phyloP scores from a whole-genome alignment of 2,329 filamentous ascomycete species.

The Fusarium devonianum region DNA sequence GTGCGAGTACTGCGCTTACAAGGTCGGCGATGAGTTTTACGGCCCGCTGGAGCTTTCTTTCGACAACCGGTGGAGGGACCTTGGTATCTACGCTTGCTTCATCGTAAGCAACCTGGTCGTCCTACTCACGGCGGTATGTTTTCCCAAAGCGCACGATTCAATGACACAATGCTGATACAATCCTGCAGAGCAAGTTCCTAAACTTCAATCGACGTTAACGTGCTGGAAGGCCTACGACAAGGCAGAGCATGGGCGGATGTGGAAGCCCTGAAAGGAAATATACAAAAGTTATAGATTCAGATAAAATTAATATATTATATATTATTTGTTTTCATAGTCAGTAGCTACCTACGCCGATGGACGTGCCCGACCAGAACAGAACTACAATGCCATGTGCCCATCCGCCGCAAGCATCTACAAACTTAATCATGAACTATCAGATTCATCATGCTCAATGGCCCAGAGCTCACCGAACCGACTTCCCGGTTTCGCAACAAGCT shows the following conservation, averaged over 20 bases:
- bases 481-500: slow-evolving; percentile 35
- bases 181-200: slow-evolving; percentile 54
- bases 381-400: too few species aligned
- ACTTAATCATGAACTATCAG: neutral
- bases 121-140: slow-evolving; percentile 60
- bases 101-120: slow-evolving; percentile 78
- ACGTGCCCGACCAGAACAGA: too few species aligned
- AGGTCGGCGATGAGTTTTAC: slow-evolving; percentile 83
- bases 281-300: slow-evolving; percentile 19
- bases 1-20: slow-evolving; percentile 85
- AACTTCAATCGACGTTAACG: slow-evolving; percentile 60
- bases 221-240: neutral
- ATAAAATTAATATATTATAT: neutral
- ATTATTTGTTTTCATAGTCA: too few species aligned
- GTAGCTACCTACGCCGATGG: too few species aligned
- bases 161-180: slow-evolving; percentile 27
- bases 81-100: slow-evolving; percentile 81
- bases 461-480: slow-evolving; percentile 46
- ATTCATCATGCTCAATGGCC: slow-evolving; percentile 35
- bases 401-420: too few species aligned
- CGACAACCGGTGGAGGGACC: slow-evolving; percentile 76
- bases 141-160: too few species aligned
- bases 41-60: slow-evolving; percentile 70
- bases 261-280: slow-evolving; percentile 20
- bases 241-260: slow-evolving; percentile 1